Evolutionary conservation across 352 stramenopile species (phyloP).

Genomic region (Phytophthora ramorum): DNA sequence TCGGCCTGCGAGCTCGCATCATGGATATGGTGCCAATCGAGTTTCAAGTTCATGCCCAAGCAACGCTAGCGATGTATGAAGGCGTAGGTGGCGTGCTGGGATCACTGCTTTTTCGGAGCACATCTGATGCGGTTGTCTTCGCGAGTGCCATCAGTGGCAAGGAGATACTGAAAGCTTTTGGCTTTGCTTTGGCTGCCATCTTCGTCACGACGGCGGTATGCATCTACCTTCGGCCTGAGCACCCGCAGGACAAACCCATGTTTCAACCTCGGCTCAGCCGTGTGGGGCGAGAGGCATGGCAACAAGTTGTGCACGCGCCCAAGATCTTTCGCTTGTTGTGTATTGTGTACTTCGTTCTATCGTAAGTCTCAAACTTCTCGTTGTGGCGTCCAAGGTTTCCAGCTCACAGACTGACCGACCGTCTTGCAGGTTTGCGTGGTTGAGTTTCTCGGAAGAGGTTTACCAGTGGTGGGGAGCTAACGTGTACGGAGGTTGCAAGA

Average conservation of each 20-base stretch:
- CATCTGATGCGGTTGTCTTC: constrained; percentile 73
- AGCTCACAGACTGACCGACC: not conserved
- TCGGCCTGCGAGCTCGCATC: constrained; percentile 68
- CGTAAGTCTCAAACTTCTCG: constrained; percentile 27
- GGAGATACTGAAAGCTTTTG: constrained; percentile 74
- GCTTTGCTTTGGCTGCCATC: constrained; percentile 54
- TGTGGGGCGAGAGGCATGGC: constrained; percentile 61
- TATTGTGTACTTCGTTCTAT: constrained; percentile 76
- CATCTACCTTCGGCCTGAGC: constrained; percentile 65
- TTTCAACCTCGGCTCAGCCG: constrained; percentile 64
- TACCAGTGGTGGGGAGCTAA: constrained; percentile 80
- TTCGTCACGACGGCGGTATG: constrained; percentile 57
- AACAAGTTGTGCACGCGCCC: constrained; percentile 71
- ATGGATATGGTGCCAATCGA: constrained; percentile 82
- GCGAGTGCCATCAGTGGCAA: constrained; percentile 70
- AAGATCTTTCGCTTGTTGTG: constrained; percentile 74
- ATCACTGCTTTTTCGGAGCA: constrained; percentile 71
- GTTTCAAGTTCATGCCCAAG: constrained; percentile 82
- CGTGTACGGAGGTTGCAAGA: constrained; percentile 75
- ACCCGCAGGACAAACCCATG: constrained; percentile 59
- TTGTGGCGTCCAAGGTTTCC: not conserved
- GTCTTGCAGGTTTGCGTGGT: constrained; percentile 65
- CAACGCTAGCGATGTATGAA: constrained; percentile 71
- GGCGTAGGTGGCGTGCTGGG: constrained; percentile 66
- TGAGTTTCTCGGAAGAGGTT: constrained; percentile 74